A percentile compares a stretch with the other conserved stretches of the same genome.
Conservation (phyloP, 768 basidiomycete species). For the Antrodiella citrinella region DNA sequence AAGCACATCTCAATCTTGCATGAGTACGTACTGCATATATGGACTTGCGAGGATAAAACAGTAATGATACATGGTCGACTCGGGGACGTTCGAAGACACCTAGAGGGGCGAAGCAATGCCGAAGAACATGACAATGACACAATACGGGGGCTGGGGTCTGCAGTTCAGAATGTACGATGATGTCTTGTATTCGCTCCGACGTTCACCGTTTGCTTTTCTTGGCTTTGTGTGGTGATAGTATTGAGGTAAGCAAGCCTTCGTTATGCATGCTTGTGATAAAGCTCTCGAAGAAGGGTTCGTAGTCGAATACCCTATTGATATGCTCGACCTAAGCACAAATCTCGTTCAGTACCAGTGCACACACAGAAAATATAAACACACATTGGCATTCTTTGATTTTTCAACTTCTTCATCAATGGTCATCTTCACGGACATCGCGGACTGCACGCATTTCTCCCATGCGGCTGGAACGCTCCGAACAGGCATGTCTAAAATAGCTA, state of each 20-base stretch:
- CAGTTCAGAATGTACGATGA: too few relatives aligned
- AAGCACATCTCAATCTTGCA: too few relatives aligned
- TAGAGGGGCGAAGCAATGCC: too few relatives aligned
- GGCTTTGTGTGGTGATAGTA: slow-evolving; percentile 19
- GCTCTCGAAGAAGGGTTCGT: slow-evolving; percentile 49
- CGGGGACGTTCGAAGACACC: too few relatives aligned
- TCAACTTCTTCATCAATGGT: slow-evolving; percentile 42
- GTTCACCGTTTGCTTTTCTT: background rate
- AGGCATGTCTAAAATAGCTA: slow-evolving; percentile 37
- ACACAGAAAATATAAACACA: slow-evolving; percentile 22
- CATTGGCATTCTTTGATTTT: slow-evolving; percentile 36
- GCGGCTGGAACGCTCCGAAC: slow-evolving; percentile 26
- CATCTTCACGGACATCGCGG: slow-evolving; percentile 29
- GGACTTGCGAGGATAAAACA: too few relatives aligned
- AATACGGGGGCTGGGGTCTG: too few relatives aligned
- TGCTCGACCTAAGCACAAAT: slow-evolving; percentile 39
- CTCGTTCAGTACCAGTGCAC: background rate
- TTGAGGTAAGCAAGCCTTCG: slow-evolving; percentile 38
- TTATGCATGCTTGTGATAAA: slow-evolving; percentile 35
- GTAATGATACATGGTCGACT: too few relatives aligned
- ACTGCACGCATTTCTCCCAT: slow-evolving; percentile 41
- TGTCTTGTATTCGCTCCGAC: too few relatives aligned
- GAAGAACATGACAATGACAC: too few relatives aligned
- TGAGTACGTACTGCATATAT: too few relatives aligned
- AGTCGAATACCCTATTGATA: slow-evolving; percentile 52